A percentile compares a stretch with the other conserved stretches of the same genome.
These are phyloP conservation scores for Cryptosporidium parvum DNA, from an alignment of 169 alveolate species.

Conservation along the genomic window DNA sequence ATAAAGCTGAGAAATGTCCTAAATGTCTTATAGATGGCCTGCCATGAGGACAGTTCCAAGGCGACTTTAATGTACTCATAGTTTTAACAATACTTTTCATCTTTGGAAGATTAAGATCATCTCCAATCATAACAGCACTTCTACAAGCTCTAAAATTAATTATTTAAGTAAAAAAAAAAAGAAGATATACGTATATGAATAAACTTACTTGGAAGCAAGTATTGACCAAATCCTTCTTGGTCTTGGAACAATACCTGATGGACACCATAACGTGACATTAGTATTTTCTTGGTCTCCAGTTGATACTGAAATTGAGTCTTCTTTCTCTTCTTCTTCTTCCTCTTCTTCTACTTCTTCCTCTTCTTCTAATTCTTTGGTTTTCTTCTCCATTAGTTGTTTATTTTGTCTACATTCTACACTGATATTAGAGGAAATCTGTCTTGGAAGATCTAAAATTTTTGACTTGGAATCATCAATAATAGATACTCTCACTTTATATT, in stretches of 20 bases:
- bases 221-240: slow-evolving; percentile 88
- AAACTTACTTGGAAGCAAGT: slow-evolving; percentile 88
- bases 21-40: slow-evolving; percentile 97
- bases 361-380: background rate
- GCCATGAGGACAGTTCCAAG: slow-evolving; percentile 99
- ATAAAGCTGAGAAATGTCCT: slow-evolving; percentile 73
- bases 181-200: background rate
- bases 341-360: slow-evolving; percentile 73
- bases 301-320: slow-evolving; percentile 46
- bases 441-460: background rate
- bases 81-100: slow-evolving; percentile 90
- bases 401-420: too few relatives aligned
- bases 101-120: slow-evolving; percentile 84
- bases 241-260: slow-evolving; percentile 79
- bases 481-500: background rate
- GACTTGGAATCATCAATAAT: background rate
- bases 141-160: slow-evolving; percentile 93
- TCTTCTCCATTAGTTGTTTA: slow-evolving; percentile 35
- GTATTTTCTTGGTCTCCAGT: slow-evolving; percentile 35
- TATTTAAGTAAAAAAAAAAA: background rate
- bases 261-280: slow-evolving; percentile 48
- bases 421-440: background rate
- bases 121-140: slow-evolving; percentile 96
- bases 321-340: slow-evolving; percentile 76
- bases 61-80: slow-evolving; percentile 91